A percentile compares a stretch with the other conserved stretches of the same genome.
Conservation (phyloP, 1,284 basidiomycete genomes). For the Pseudozyma sp. region DNA sequence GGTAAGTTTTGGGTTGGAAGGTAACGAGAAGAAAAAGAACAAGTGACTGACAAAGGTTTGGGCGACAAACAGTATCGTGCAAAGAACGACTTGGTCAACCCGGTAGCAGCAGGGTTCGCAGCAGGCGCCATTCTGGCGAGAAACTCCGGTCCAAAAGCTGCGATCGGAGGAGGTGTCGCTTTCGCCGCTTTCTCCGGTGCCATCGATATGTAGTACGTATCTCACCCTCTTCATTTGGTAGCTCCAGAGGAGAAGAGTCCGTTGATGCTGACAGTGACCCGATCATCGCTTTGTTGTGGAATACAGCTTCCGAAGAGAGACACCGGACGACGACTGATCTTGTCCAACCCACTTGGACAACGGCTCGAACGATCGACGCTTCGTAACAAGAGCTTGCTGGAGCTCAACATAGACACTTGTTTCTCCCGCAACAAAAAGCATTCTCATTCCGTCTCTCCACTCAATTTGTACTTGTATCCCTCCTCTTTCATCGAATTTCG, state of each 20-base stretch:
- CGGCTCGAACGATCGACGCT: no score
- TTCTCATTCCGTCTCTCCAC: no score
- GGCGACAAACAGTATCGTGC: conserved; percentile 57
- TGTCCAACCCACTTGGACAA: no score
- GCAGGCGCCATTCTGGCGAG: conserved; percentile 65
- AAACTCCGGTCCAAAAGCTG: conserved; percentile 63
- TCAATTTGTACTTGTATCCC: no score
- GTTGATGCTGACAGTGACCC: not conserved
- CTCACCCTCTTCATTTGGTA: not conserved
- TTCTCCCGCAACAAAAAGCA: no score
- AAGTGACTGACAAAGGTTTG: not conserved
- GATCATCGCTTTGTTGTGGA: not conserved
- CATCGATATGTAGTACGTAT: conserved; percentile 64
- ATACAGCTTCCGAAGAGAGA: conserved; percentile 55
- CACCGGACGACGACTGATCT: conserved; percentile 53
- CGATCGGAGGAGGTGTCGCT: conserved; percentile 62
- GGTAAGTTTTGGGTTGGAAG: conserved; percentile 72
- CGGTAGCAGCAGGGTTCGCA: conserved; percentile 60
- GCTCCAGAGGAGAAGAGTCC: no score
- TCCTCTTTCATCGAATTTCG: no score
- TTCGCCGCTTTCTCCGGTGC: conserved; percentile 67
- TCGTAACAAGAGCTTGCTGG: no score
- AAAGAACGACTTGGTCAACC: conserved; percentile 66
- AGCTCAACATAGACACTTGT: no score
- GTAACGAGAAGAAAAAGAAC: not conserved